Percentiles rank a stretch among this genome's conserved stretches.
These are phyloP conservation scores for Fusarium verrucosum DNA, from an alignment of 2,329 filamentous ascomycete genomes.

Conservation along the genomic window DNA sequence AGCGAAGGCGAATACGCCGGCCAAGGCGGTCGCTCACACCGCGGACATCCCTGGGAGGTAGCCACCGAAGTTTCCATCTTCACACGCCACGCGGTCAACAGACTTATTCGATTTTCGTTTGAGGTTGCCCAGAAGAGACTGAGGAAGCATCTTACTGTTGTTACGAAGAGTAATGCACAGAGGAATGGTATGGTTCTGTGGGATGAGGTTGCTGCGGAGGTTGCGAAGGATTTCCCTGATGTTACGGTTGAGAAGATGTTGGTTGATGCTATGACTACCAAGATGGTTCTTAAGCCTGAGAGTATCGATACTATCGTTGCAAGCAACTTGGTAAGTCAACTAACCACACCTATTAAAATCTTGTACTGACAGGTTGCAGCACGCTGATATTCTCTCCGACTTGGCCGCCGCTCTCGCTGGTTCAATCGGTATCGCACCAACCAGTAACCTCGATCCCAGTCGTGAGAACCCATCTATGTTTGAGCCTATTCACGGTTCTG, in stretches of 20 bases:
- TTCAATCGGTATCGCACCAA: slow-evolving; percentile 77
- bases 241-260: slow-evolving; percentile 72
- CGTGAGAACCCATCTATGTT: slow-evolving; percentile 66
- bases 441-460: slow-evolving; percentile 71
- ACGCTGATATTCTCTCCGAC: slow-evolving; percentile 75
- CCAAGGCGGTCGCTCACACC: slow-evolving; percentile 69
- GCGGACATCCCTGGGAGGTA: slow-evolving; percentile 65
- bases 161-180: slow-evolving; percentile 73
- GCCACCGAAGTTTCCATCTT: slow-evolving; percentile 72
- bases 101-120: slow-evolving; percentile 71
- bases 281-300: slow-evolving; percentile 69
- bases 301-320: slow-evolving; percentile 71
- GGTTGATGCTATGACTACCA: slow-evolving; percentile 72
- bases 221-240: slow-evolving; percentile 67
- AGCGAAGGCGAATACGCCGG: slow-evolving; percentile 73
- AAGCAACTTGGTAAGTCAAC: slow-evolving; percentile 59
- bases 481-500: slow-evolving; percentile 68
- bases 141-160: slow-evolving; percentile 67
- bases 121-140: slow-evolving; percentile 66
- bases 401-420: slow-evolving; percentile 75
- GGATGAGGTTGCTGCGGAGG: slow-evolving; percentile 68
- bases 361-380: slow-evolving; percentile 31
- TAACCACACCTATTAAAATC: fast-evolving
- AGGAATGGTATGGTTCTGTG: slow-evolving; percentile 74
- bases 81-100: slow-evolving; percentile 65